Evolutionary conservation across 768 basidiomycete genomes (phyloP).

Genomic region (Boletales sp.): DNA sequence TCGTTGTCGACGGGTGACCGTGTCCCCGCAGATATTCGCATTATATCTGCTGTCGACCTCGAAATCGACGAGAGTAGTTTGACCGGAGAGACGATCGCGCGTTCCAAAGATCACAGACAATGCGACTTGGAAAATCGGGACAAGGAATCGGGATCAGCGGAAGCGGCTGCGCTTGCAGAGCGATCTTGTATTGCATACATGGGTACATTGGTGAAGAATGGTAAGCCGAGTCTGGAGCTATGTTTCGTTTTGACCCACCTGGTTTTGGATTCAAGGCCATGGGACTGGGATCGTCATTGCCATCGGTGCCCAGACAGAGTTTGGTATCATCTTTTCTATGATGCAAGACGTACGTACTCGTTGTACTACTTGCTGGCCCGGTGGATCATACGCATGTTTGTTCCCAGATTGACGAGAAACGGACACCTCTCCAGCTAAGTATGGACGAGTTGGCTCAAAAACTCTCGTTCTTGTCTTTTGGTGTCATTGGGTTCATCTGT

Average conservation of each 20-base stretch:
- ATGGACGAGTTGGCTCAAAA: constrained; percentile 98
- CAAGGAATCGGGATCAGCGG: constrained; percentile 34
- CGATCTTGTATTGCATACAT: constrained; percentile 88
- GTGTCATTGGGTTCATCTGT: constrained; percentile 91
- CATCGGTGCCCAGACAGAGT: constrained; percentile 83
- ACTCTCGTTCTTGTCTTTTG: constrained; percentile 86
- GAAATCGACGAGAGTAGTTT: constrained; percentile 95
- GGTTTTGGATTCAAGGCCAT: constrained; percentile 46
- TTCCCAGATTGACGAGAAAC: constrained; percentile 70
- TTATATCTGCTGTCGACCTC: constrained; percentile 76
- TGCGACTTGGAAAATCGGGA: constrained; percentile 44
- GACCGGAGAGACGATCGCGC: constrained; percentile 87
- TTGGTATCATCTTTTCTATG: constrained; percentile 96
- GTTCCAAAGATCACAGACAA: constrained; percentile 59
- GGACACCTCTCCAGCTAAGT: constrained; percentile 86
- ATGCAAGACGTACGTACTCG: constrained; percentile 79
- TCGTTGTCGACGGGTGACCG: constrained; percentile 90
- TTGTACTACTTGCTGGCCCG: background rate
- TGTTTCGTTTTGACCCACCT: constrained; percentile 2
- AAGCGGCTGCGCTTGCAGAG: constrained; percentile 67
- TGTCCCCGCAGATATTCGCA: constrained; percentile 88
- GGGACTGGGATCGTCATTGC: constrained; percentile 87
- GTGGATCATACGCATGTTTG: background rate
- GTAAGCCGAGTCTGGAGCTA: constrained; percentile 35
- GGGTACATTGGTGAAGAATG: constrained; percentile 92